Conservation (phyloP, 2,329 filamentous ascomycete genomes). For the Trichoderma simmonsii region DNA sequence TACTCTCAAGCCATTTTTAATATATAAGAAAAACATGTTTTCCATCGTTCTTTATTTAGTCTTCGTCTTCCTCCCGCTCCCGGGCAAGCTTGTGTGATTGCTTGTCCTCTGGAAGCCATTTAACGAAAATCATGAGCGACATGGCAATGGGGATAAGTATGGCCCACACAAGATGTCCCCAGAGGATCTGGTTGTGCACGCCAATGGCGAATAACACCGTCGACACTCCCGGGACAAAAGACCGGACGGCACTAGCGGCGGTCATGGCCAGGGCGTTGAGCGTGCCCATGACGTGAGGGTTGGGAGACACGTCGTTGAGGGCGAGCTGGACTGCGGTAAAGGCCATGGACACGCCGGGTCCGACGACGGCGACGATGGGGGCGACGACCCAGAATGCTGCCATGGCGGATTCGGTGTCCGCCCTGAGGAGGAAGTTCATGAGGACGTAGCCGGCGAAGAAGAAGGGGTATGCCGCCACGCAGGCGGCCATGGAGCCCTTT, state of each 20-base stretch:
- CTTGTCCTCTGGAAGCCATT: conserved; percentile 30
- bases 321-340: conserved; percentile 71
- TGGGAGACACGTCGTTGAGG: conserved; percentile 70
- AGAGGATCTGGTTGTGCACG: conserved; percentile 56
- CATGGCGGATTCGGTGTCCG: conserved; percentile 35
- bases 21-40: not conserved
- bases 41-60: not conserved
- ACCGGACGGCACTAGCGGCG: conserved; percentile 56
- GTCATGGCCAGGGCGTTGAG: conserved; percentile 65
- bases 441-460: conserved; percentile 59
- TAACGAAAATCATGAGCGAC: conserved; percentile 27
- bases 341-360: conserved; percentile 63
- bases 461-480: conserved; percentile 55
- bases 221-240: conserved; percentile 64
- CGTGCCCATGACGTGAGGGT: conserved; percentile 61
- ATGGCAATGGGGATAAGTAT: conserved; percentile 33
- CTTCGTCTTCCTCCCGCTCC: not conserved
- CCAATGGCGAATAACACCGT: conserved; percentile 67
- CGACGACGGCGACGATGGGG: conserved; percentile 46
- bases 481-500: conserved; percentile 58
- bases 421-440: conserved; percentile 46
- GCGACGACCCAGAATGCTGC: conserved; percentile 55
- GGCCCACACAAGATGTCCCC: conserved; percentile 52
- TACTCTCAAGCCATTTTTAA: not conserved
- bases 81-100: conserved; percentile 6